Evolutionary conservation across 2,329 filamentous ascomycete species (phyloP).

Genomic region (Claviceps sp.): DNA sequence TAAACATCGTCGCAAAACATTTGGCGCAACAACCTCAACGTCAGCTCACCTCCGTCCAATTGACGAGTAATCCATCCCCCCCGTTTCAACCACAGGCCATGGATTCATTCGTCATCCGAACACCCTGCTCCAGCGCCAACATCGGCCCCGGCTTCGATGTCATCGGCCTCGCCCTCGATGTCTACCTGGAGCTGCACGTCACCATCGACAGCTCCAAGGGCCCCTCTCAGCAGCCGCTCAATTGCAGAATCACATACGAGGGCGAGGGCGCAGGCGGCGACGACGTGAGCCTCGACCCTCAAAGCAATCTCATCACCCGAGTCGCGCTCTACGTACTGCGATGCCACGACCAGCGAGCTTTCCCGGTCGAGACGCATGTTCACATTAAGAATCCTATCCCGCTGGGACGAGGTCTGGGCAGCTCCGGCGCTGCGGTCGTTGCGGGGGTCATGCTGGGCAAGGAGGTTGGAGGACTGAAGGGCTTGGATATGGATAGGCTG

Average conservation of each 20-base stretch:
- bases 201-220: constrained; percentile 50
- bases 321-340: constrained; percentile 89
- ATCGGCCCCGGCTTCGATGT: constrained; percentile 97
- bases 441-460: constrained; percentile 89
- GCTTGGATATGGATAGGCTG: constrained; percentile 64
- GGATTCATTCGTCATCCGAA: constrained; percentile 59
- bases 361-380: constrained; percentile 76
- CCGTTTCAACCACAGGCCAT: constrained; percentile 22
- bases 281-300: constrained; percentile 70
- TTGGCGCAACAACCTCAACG: no score
- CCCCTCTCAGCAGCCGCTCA: constrained; percentile 49
- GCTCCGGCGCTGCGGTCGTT: constrained; percentile 87
- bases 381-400: constrained; percentile 96
- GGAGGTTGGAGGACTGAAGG: constrained; percentile 66
- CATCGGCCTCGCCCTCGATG: constrained; percentile 84
- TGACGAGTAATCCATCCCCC: constrained; percentile 9
- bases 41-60: background rate
- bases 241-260: constrained; percentile 86
- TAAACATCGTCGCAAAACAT: no score
- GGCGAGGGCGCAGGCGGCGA: constrained; percentile 58
- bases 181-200: constrained; percentile 84
- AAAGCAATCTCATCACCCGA: constrained; percentile 84
- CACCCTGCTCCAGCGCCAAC: constrained; percentile 92
- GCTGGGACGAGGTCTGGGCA: constrained; percentile 82
- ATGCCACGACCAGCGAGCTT: constrained; percentile 76